A percentile compares a stretch with the other conserved stretches of the same genome.
phyloP scores from a whole-genome alignment of 2,329 filamentous ascomycete species.

The Aspergillus pseudoglaucus region DNA sequence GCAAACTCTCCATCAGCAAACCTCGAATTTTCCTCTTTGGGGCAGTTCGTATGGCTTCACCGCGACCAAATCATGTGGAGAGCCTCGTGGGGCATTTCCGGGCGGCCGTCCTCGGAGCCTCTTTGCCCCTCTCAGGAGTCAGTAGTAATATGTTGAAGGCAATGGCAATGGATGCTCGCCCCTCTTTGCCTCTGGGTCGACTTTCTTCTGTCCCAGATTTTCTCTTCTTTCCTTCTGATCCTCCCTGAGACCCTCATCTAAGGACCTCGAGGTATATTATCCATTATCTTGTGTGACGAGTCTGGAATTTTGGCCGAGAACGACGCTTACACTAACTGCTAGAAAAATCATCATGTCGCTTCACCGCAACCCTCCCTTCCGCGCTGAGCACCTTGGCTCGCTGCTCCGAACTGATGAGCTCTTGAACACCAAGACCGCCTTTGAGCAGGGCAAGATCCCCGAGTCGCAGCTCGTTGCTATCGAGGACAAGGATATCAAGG shows the following conservation, averaged over 20 bases:
- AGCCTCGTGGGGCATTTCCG: neutral
- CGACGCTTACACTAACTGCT: neutral
- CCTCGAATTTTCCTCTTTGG: too few relatives aligned
- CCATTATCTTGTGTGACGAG: neutral
- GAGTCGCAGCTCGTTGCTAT: constrained; percentile 53
- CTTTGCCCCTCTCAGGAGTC: neutral
- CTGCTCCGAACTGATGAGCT: constrained; percentile 60
- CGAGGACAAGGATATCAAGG: constrained; percentile 60
- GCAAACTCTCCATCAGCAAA: neutral
- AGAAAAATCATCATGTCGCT: constrained; percentile 23
- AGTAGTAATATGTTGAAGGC: neutral
- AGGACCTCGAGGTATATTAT: neutral
- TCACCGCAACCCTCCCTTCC: constrained; percentile 53
- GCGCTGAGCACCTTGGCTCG: constrained; percentile 67
- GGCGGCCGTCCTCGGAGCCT: neutral
- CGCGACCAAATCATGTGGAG: neutral
- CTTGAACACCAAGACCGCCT: constrained; percentile 51
- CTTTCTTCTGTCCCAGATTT: too few relatives aligned
- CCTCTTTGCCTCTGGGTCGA: too few relatives aligned
- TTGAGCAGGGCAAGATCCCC: constrained; percentile 50
- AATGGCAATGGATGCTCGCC: neutral
- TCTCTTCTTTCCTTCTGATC: neutral
- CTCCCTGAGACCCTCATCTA: too few relatives aligned
- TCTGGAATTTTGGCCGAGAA: neutral
- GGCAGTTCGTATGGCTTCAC: neutral